Conservation (phyloP, 164 flowering plant species). For the Kingdonia uniflora region DNA sequence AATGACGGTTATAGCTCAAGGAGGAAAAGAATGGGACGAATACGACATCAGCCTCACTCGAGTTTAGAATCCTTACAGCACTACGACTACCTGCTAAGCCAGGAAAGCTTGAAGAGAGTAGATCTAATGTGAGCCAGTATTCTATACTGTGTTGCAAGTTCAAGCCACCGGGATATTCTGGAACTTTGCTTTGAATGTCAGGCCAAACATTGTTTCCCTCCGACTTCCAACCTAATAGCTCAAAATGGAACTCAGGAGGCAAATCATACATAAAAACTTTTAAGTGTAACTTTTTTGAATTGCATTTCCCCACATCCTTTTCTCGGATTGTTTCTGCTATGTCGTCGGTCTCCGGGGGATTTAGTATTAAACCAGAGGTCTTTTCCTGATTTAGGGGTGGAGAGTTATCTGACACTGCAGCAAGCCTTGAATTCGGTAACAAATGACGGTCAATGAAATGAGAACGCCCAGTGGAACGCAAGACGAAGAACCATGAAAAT, state of each 20-base stretch:
- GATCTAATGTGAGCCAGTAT: constrained; percentile 91
- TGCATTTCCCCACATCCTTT: constrained; percentile 12
- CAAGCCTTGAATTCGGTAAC: constrained; percentile 27
- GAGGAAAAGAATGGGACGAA: constrained; percentile 96
- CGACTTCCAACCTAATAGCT: constrained; percentile 61
- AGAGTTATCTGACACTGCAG: constrained; percentile 7
- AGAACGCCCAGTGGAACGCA: constrained; percentile 40
- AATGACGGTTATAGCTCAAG: constrained; percentile 58
- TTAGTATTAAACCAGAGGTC: constrained; percentile 7
- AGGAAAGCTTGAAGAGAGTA: constrained; percentile 46
- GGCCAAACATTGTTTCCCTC: constrained; percentile 62
- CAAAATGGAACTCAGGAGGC: constrained; percentile 84
- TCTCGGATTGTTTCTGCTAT: constrained; percentile 4
- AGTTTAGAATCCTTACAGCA: constrained; percentile 62
- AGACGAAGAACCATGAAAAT: constrained; percentile 60
- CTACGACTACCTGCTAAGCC: constrained; percentile 18
- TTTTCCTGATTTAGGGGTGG: constrained; percentile 12
- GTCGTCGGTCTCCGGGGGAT: constrained; percentile 3
- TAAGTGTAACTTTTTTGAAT: constrained; percentile 17
- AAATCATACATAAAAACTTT: constrained; percentile 95
- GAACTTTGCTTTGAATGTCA: constrained; percentile 40
- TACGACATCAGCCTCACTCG: constrained; percentile 75
- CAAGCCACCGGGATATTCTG: constrained; percentile 80
- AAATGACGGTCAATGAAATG: constrained; percentile 26
- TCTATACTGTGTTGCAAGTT: constrained; percentile 92